These are phyloP conservation scores for Chrysoporthe cubensis DNA, from an alignment of 2,329 filamentous ascomycete species.

Conservation along the genomic window DNA sequence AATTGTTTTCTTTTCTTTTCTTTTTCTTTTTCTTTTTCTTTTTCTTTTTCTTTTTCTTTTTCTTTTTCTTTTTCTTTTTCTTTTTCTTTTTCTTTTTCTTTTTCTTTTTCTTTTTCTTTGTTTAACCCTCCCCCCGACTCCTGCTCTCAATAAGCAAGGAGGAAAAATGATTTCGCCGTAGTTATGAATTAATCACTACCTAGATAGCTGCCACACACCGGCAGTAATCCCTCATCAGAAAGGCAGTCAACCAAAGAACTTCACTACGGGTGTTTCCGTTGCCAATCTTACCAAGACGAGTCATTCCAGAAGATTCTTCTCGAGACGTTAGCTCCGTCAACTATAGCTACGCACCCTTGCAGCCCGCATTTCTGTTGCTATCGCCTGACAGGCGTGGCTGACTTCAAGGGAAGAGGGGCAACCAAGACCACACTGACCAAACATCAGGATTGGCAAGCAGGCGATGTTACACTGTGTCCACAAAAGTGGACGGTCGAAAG, in stretches of 20 bases:
- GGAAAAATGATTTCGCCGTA: too few relatives aligned
- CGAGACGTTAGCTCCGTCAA: background rate
- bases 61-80: too few relatives aligned
- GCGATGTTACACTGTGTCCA: background rate
- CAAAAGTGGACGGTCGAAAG: background rate
- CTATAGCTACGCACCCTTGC: background rate
- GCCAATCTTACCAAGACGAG: background rate
- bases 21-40: too few relatives aligned
- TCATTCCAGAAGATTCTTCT: background rate
- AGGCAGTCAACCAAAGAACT: too few relatives aligned
- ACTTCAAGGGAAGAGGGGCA: background rate
- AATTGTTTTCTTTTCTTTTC: background rate
- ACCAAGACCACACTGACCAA: background rate
- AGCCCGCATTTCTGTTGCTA: background rate
- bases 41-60: too few relatives aligned
- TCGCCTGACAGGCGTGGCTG: background rate
- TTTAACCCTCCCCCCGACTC: too few relatives aligned
- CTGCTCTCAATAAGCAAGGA: too few relatives aligned
- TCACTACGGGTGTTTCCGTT: background rate
- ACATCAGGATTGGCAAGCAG: background rate
- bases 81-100: too few relatives aligned
- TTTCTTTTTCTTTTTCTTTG: too few relatives aligned
- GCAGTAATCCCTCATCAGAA: too few relatives aligned
- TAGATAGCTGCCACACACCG: too few relatives aligned
- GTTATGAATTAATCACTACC: background rate